phyloP scores from a whole-genome alignment of 1,284 basidiomycete genomes.

The Marasmius sp. region DNA sequence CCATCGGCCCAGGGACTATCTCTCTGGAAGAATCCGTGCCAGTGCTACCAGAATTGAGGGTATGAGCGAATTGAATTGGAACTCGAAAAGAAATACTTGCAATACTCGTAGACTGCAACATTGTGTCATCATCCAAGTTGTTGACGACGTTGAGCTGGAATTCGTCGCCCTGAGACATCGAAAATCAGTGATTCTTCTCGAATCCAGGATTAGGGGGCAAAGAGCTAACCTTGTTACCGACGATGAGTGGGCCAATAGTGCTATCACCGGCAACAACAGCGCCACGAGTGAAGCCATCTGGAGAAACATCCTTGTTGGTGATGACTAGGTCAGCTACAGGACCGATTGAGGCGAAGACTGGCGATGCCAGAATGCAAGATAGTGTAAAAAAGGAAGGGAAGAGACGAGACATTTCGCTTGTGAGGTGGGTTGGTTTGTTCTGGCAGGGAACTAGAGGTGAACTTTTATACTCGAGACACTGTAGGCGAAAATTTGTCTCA shows the following conservation, averaged over 20 bases:
- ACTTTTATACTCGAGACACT: no score
- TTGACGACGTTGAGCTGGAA: slow-evolving; percentile 24
- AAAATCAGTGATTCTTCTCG: not conserved
- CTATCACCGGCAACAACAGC: slow-evolving; percentile 4
- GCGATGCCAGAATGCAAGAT: no score
- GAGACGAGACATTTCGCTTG: no score
- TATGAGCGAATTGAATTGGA: not conserved
- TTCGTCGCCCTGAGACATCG: slow-evolving; percentile 15
- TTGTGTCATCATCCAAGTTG: slow-evolving; percentile 18
- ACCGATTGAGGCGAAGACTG: not conserved
- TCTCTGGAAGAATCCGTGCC: slow-evolving; percentile 39
- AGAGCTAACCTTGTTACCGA: slow-evolving; percentile 17
- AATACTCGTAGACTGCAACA: slow-evolving; percentile 14
- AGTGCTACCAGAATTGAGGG: slow-evolving; percentile 26
- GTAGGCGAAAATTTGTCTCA: no score
- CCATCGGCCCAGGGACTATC: slow-evolving; percentile 35
- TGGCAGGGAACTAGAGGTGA: no score
- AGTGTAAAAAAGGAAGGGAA: no score
- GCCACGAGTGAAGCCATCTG: not conserved
- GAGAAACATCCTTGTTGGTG: not conserved
- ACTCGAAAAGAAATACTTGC: not conserved
- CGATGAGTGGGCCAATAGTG: slow-evolving; percentile 18
- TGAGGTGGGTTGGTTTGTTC: no score
- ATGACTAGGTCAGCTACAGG: not conserved
- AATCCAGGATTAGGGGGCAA: not conserved